These are phyloP conservation scores for Phytopythium chamaehyphon DNA, from an alignment of 352 stramenopile species.

Conservation along the genomic window DNA sequence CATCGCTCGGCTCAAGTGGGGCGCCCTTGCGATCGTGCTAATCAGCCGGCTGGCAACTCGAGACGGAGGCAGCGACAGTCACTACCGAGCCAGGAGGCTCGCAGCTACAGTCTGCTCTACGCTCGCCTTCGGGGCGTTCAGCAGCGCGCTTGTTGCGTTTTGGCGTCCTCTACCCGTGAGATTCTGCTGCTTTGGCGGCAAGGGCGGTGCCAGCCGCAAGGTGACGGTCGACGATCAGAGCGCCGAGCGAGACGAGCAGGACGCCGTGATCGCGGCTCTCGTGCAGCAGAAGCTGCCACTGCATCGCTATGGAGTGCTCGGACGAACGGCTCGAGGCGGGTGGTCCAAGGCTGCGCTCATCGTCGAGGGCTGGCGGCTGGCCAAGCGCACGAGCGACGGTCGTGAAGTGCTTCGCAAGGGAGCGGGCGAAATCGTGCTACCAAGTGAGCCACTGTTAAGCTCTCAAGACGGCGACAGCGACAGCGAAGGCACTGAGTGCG, in stretches of 20 bases:
- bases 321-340: conserved; percentile 27
- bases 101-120: conserved; percentile 11
- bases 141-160: conserved; percentile 6
- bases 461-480: background rate
- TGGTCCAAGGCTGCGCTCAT: conserved; percentile 40
- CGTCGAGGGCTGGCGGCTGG: conserved; percentile 39
- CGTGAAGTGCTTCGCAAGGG: conserved; percentile 37
- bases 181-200: conserved; percentile 4
- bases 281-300: conserved; percentile 46
- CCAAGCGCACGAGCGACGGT: conserved; percentile 16
- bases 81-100: conserved; percentile 11
- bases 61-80: conserved; percentile 5
- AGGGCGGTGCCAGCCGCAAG: conserved; percentile 16
- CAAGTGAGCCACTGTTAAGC: background rate
- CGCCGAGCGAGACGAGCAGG: conserved; percentile 21
- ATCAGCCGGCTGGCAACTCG: background rate
- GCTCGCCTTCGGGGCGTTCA: conserved; percentile 19
- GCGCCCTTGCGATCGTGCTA: conserved; percentile 1
- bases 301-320: conserved; percentile 41
- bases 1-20: conserved; percentile 7
- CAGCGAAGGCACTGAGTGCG: conserved; percentile 1
- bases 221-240: conserved; percentile 22
- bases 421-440: conserved; percentile 39
- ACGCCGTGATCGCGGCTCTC: conserved; percentile 35
- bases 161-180: background rate